These are phyloP conservation scores for Wickerhamiella bombiphila DNA, from an alignment of 805 yeast species.

Conservation along the genomic window DNA sequence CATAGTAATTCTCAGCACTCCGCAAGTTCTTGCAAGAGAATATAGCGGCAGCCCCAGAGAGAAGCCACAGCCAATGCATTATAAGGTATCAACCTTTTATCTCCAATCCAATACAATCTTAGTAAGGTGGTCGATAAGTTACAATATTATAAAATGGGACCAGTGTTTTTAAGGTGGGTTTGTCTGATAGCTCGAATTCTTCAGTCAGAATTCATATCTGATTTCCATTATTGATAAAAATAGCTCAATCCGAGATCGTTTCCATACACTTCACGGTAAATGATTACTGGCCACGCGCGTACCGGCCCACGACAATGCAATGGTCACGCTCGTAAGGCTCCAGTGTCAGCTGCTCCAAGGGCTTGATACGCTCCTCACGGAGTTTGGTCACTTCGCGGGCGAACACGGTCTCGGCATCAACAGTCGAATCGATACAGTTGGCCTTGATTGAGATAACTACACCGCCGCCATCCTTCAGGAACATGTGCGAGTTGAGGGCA, in stretches of 20 bases:
- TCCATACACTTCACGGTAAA: too few relatives aligned
- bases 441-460: constrained; percentile 98
- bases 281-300: constrained; percentile 70
- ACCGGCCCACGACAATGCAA: constrained; percentile 95
- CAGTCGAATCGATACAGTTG: constrained; percentile 99
- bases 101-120: too few relatives aligned
- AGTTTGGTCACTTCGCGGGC: constrained; percentile 98
- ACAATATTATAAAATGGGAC: too few relatives aligned
- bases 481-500: constrained; percentile 94
- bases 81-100: too few relatives aligned
- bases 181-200: too few relatives aligned
- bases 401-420: constrained; percentile 97
- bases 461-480: constrained; percentile 97
- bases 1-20: constrained; percentile 12
- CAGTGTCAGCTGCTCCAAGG: constrained; percentile 93
- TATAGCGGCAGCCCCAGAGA: constrained; percentile 4
- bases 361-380: constrained; percentile 97
- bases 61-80: constrained; percentile 3
- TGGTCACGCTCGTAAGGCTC: constrained; percentile 99
- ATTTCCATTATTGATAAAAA: too few relatives aligned
- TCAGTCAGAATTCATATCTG: too few relatives aligned
- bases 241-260: too few relatives aligned
- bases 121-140: too few relatives aligned
- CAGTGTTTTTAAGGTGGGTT: too few relatives aligned
- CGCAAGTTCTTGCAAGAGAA: constrained; percentile 6